Percentiles rank a stretch among this genome's conserved stretches.
These are phyloP conservation scores for Groenewaldozyma tartarivorans DNA, from an alignment of 805 yeast species.

Conservation along the genomic window DNA sequence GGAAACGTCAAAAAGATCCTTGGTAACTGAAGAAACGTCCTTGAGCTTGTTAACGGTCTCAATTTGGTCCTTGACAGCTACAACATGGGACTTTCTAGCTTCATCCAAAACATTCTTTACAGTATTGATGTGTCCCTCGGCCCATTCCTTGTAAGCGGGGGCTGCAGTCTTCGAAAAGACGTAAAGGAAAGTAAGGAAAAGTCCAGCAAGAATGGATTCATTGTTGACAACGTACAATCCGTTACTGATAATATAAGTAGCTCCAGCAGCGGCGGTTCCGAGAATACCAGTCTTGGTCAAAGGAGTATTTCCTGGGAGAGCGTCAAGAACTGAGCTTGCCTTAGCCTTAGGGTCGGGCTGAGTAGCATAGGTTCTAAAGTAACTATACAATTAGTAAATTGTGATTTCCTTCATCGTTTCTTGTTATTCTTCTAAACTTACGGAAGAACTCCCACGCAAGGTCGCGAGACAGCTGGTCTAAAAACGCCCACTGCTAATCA, in stretches of 20 bases:
- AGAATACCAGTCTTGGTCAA: conserved; percentile 89
- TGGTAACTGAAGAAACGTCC: conserved; percentile 86
- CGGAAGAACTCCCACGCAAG: conserved; percentile 8
- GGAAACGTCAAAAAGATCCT: conserved; percentile 84
- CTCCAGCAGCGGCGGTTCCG: conserved; percentile 92
- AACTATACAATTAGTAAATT: conserved; percentile 2
- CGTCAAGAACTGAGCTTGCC: conserved; percentile 82
- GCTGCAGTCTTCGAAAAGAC: conserved; percentile 80
- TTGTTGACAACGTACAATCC: conserved; percentile 90
- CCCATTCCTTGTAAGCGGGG: conserved; percentile 92
- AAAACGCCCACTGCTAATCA: neutral
- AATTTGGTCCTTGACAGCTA: conserved; percentile 89
- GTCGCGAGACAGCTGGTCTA: conserved; percentile 8
- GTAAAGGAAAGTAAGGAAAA: conserved; percentile 69
- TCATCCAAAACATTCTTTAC: conserved; percentile 74
- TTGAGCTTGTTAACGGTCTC: conserved; percentile 78
- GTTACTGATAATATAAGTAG: conserved; percentile 87
- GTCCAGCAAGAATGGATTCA: conserved; percentile 76
- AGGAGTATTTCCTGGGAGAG: conserved; percentile 84
- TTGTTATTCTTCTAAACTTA: conserved; percentile 1
- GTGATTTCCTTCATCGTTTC: neutral
- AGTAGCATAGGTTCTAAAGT: conserved; percentile 23
- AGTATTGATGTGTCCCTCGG: conserved; percentile 73
- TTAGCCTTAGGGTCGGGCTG: conserved; percentile 71
- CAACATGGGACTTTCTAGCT: conserved; percentile 83